Percentiles rank a stretch among this genome's conserved stretches.
Evolutionary conservation across 2,329 filamentous ascomycete genomes (phyloP).

Genomic region (Stagonosporopsis rhizophila): DNA sequence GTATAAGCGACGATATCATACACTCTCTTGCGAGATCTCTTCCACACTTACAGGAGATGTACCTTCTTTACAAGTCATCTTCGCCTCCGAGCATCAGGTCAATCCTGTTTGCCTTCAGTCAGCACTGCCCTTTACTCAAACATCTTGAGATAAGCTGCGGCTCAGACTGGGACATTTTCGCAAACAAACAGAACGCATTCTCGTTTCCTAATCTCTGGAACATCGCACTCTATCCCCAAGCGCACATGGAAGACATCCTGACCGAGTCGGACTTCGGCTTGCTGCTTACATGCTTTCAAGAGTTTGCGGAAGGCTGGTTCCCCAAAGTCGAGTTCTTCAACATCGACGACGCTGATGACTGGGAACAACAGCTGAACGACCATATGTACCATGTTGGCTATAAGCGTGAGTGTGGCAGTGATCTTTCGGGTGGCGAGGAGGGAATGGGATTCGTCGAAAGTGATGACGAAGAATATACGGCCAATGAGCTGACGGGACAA

Average conservation of each 20-base stretch:
- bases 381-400: background rate
- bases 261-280: background rate
- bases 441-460: background rate
- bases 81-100: background rate
- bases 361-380: background rate
- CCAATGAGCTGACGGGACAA: background rate
- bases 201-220: background rate
- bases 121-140: background rate
- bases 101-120: background rate
- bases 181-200: background rate
- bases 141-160: background rate
- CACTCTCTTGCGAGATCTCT: background rate
- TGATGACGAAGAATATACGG: no score
- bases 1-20: background rate
- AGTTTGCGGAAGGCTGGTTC: background rate
- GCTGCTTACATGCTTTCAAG: background rate
- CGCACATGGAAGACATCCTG: background rate
- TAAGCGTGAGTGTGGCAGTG: background rate
- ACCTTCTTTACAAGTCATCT: background rate
- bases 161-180: background rate
- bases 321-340: conserved; percentile 1
- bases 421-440: background rate
- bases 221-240: background rate
- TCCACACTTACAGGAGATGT: background rate
- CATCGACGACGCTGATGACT: background rate